Base-by-base conservation (phyloP, 2,329 filamentous ascomycete genomes). In the Apiospora pterosperma region DNA sequence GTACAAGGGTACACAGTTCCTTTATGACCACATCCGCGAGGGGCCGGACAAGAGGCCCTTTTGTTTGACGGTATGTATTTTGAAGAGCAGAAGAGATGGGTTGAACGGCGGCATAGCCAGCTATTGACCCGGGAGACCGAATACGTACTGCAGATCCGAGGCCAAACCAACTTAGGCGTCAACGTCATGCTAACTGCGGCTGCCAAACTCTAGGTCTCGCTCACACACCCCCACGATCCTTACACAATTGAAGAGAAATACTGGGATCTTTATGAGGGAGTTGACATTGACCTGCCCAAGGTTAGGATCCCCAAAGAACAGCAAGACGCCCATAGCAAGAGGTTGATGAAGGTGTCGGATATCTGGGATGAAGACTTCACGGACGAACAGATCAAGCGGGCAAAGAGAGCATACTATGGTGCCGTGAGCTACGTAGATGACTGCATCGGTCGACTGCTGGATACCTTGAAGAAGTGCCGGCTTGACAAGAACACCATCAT, bases 381-480 rank as follows among this genome's bases (percentile, higher is more conserved):
- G 8, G 90, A 93, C 28, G 93, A 96, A 63, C 92, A 96, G 76
- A 90, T 97, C 81, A 92, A 92, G 81, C 87, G 88, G 62, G 94
- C 94, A 36, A 89, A 92, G 68, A 88, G 93, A 36, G 93, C 94
- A 2, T 97, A 97, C 81, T 97, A 97, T 69, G 93, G 92, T 63
- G 92, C 94, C 28, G 93, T 96, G 76, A 95, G 91, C 77, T 97
- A 97, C 72, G 93, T 97, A 25, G 94, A 97, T 74, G 92, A 96
- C 78, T 94, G 94, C 78, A 90, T 97, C 69, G 94, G 94, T 65
- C 91, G 91, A 75, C 85, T 97, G 38, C 82, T 97, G 28, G 83
- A 88, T 67, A 90, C 92, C 0, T 82, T 97, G 21, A 90, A 93
- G 76, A 85, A 93, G 66, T 95, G 92, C 74, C 87, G 89, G 7